Conservation (phyloP, 78 protist genomes). For the Dictyostelium brefeldianum region DNA sequence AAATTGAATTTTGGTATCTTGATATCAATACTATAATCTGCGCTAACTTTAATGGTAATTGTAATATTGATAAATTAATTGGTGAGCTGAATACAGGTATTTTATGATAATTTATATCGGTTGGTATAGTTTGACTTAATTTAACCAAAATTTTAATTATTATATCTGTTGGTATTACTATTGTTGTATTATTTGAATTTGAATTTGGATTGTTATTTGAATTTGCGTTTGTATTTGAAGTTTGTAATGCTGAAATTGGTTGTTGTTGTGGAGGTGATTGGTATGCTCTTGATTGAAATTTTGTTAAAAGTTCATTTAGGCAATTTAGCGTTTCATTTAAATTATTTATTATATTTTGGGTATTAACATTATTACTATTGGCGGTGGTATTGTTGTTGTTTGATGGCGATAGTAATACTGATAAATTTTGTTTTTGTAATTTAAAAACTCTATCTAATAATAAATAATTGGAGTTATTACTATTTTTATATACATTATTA, state of each 20-base stretch:
- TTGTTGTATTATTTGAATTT: background rate
- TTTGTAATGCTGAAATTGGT: background rate
- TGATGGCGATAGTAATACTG: background rate
- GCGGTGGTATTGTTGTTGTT: background rate
- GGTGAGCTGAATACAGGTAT: slow-evolving; percentile 4
- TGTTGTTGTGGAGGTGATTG: slow-evolving; percentile 12
- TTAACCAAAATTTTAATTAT: background rate
- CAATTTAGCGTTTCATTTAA: slow-evolving; percentile 12
- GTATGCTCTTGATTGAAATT: slow-evolving; percentile 19
- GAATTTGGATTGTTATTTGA: background rate
- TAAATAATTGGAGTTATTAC: background rate
- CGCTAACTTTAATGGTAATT: slow-evolving; percentile 10
- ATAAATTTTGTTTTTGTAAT: slow-evolving; percentile 31
- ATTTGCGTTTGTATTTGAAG: background rate
- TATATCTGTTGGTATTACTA: background rate
- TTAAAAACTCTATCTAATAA: background rate
- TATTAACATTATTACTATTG: slow-evolving; percentile 4
- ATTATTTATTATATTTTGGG: background rate
- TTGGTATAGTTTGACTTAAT: background rate
- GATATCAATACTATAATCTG: slow-evolving; percentile 16
- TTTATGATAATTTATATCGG: slow-evolving; percentile 5
- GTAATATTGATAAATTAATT: background rate
- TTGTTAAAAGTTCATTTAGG: slow-evolving; percentile 9
- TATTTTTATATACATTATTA: background rate
- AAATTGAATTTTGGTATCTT: slow-evolving; percentile 1